Base-by-base conservation (phyloP, 176 grass and related monocot genomes). In the Chloris gayana region DNA sequence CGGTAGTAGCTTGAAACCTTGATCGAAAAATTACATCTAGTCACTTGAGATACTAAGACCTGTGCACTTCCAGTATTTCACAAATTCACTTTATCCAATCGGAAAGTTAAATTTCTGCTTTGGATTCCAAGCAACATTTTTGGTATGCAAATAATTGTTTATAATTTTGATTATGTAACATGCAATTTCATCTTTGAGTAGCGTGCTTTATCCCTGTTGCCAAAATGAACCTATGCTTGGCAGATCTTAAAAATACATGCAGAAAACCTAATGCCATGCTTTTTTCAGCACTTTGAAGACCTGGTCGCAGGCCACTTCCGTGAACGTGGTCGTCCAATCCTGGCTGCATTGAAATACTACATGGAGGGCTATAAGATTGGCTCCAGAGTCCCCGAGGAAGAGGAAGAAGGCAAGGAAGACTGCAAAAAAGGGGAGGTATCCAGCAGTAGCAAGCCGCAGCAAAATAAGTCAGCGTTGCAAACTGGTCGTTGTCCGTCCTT, bases 221-320 rank as follows among this genome's bases (percentile, higher is more conserved):
- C 0, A 47, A 51, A 34, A 51, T 54, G 35, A 66, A 74, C 14
- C 51, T 39, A 68, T 57, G 4, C 50, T 19, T 18, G 47, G 0
- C 47, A 50, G 47, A 50, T 14, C 15, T 39, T 74, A n/a, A 66
- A 4, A 44, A 53, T 79, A 32, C 18, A 67, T 86, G n/a, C n/a
- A n/a, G n/a, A n/a, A n/a, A n/a, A n/a, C n/a, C n/a, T n/a, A n/a
- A n/a, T n/a, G 76, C 3, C 56, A 56, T 53, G 33, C 69, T 88
- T 82, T 19, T 89, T 92, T 81, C 86, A 97, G 94, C 94, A 97
- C 73, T 97, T 97, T 46, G 87, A 93, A 45, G 85, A 90, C 85
- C 90, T 94, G 11, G 82, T 97, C 0, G 87, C 44, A n/a, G n/a
- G n/a, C n/a, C n/a, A n/a, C n/a, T n/a, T n/a, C n/a, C n/a, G n/a